Evolutionary conservation across 2,329 filamentous ascomycete genomes (phyloP).

Genomic region (Aspergillus sp.): DNA sequence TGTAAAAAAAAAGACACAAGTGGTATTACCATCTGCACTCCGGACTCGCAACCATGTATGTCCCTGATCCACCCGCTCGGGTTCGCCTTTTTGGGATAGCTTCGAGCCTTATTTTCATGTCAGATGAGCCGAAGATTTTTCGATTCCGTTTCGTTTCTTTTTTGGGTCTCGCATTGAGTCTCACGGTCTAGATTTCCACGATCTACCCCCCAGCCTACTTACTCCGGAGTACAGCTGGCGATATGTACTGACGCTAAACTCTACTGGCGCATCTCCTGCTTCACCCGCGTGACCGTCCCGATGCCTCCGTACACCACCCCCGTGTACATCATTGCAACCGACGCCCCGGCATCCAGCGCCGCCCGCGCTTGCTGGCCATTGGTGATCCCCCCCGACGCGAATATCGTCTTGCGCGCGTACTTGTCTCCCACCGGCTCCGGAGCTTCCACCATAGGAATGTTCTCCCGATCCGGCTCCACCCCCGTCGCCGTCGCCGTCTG

Average conservation of each 20-base stretch:
- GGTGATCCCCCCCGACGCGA: conserved; percentile 87
- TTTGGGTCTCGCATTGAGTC: background rate
- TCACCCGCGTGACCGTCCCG: conserved; percentile 50
- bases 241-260: background rate
- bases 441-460: conserved; percentile 10
- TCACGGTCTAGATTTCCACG: too few relatives aligned
- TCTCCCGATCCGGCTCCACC: conserved; percentile 15
- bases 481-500: conserved; percentile 7
- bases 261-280: conserved; percentile 39
- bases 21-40: too few relatives aligned
- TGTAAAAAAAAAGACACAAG: background rate
- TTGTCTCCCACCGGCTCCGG: conserved; percentile 8
- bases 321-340: conserved; percentile 87
- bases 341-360: conserved; percentile 80
- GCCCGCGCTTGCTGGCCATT: conserved; percentile 75
- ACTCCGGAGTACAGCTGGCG: background rate
- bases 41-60: too few relatives aligned
- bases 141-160: background rate
- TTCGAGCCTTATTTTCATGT: background rate
- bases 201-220: background rate
- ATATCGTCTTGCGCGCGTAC: conserved; percentile 63
- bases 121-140: conserved; percentile 7
- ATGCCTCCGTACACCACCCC: conserved; percentile 57
- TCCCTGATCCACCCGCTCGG: background rate
- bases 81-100: background rate